Percentiles rank a stretch among this genome's conserved stretches.
These are phyloP conservation scores for Trichoderma semiorbis DNA, from an alignment of 2,329 filamentous ascomycete genomes.

Conservation along the genomic window DNA sequence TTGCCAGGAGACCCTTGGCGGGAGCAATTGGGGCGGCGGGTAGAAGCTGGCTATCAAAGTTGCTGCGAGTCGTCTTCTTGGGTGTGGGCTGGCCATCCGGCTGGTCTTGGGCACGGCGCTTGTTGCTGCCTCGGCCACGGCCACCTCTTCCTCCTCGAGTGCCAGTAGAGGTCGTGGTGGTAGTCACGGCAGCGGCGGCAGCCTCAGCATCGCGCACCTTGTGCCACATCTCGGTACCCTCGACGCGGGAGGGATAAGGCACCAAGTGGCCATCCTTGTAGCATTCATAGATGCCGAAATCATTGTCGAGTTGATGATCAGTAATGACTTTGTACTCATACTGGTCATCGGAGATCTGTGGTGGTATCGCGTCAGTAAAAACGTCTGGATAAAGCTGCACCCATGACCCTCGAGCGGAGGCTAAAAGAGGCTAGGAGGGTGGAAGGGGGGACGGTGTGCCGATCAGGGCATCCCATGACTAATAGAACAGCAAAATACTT, in stretches of 20 bases:
- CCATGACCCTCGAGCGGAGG: background rate
- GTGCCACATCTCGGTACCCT: slow-evolving; percentile 42
- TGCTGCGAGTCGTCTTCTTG: slow-evolving; percentile 44
- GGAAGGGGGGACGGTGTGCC: background rate
- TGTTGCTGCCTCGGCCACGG: slow-evolving; percentile 36
- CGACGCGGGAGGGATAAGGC: slow-evolving; percentile 43
- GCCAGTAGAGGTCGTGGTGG: slow-evolving; percentile 25
- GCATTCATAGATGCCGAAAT: slow-evolving; percentile 43
- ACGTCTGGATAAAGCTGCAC: background rate
- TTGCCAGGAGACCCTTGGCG: slow-evolving; percentile 39
- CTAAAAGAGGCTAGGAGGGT: background rate
- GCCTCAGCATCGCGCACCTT: slow-evolving; percentile 37
- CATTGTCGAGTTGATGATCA: slow-evolving; percentile 41
- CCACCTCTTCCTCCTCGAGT: slow-evolving; percentile 30
- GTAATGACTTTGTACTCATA: slow-evolving; percentile 45
- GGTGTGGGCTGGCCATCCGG: slow-evolving; percentile 47
- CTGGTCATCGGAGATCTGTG: slow-evolving; percentile 41
- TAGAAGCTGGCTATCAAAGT: slow-evolving; percentile 29
- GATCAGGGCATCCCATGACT: slow-evolving; percentile 5
- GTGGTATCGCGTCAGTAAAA: slow-evolving; percentile 11
- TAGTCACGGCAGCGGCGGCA: slow-evolving; percentile 32
- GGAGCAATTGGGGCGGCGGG: slow-evolving; percentile 26
- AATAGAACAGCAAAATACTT: slow-evolving; percentile 29
- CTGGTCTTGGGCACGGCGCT: slow-evolving; percentile 51
- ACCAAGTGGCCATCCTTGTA: slow-evolving; percentile 42